Conservation (phyloP, 2,329 filamentous ascomycete genomes). For the Fusarium piperis region DNA sequence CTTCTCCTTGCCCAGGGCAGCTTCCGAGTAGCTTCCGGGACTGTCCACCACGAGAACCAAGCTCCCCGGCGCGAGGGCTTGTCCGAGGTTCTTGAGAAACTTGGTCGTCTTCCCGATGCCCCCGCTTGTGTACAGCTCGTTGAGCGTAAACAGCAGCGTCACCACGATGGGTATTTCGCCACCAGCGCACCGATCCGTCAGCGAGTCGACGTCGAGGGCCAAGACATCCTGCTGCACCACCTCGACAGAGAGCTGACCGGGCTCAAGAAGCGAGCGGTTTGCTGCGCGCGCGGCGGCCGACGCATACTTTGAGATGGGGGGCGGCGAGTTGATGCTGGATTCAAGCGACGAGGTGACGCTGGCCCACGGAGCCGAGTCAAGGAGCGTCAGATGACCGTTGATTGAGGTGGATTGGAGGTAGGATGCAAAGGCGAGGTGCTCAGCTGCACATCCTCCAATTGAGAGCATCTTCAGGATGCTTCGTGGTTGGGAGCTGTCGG, state of each 20-base stretch:
- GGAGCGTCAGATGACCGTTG: conserved; percentile 63
- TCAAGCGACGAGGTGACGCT: conserved; percentile 68
- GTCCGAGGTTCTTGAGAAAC: conserved; percentile 77
- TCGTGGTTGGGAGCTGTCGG: conserved; percentile 7
- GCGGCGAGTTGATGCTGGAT: conserved; percentile 62
- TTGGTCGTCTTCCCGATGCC: conserved; percentile 77
- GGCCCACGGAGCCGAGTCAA: conserved; percentile 86
- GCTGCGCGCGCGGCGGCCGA: conserved; percentile 57
- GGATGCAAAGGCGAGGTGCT: conserved; percentile 65
- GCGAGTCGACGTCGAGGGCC: conserved; percentile 46
- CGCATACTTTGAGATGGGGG: conserved; percentile 62
- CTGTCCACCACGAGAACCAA: conserved; percentile 89
- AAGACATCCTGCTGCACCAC: conserved; percentile 64
- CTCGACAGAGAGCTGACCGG: conserved; percentile 49
- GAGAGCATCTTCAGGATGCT: conserved; percentile 54
- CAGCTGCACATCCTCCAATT: conserved; percentile 68
- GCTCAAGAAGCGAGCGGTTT: conserved; percentile 56
- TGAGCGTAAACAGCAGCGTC: conserved; percentile 92
- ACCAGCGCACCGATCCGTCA: conserved; percentile 46
- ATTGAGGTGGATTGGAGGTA: conserved; percentile 48
- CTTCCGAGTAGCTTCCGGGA: conserved; percentile 90
- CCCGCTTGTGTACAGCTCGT: conserved; percentile 88
- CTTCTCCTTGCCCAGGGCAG: conserved; percentile 70
- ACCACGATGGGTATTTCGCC: conserved; percentile 63
- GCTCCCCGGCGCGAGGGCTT: conserved; percentile 64